phyloP scores from a whole-genome alignment of 1,284 basidiomycete species.

The Cystobasidium slooffiae region DNA sequence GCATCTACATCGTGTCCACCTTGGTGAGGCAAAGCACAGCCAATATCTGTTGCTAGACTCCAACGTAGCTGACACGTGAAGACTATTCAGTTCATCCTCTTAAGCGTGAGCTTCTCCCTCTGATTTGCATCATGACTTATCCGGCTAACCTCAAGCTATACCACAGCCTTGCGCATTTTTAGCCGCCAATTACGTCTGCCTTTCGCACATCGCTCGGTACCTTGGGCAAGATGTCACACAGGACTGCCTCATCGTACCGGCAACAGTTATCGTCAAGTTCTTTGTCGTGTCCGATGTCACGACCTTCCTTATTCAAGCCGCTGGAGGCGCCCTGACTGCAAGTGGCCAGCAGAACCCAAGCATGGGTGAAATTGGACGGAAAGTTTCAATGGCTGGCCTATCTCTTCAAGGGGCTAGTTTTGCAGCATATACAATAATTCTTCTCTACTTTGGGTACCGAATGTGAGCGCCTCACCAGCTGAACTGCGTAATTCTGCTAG shows the following conservation, averaged over 20 bases:
- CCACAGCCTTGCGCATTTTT: conserved; percentile 33
- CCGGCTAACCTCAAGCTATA: neutral
- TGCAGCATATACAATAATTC: conserved; percentile 21
- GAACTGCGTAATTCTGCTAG: neutral
- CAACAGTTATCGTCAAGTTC: conserved; percentile 32
- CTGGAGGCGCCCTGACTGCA: conserved; percentile 34
- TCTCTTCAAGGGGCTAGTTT: conserved; percentile 27
- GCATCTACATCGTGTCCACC: conserved; percentile 32
- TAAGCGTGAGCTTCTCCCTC: conserved; percentile 19
- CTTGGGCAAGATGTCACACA: conserved; percentile 36
- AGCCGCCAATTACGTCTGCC: conserved; percentile 21
- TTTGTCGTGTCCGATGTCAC: conserved; percentile 32
- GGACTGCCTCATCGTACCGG: conserved; percentile 30
- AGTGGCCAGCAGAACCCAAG: conserved; percentile 27
- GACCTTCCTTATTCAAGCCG: conserved; percentile 31
- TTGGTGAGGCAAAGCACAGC: conserved; percentile 1
- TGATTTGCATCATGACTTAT: neutral
- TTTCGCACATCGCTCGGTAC: conserved; percentile 24
- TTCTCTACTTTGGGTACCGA: conserved; percentile 21
- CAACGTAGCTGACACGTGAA: neutral
- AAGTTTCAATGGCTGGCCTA: conserved; percentile 30
- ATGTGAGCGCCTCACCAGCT: conserved; percentile 1
- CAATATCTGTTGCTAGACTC: neutral
- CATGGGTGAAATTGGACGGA: conserved; percentile 34
- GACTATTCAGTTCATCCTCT: conserved; percentile 24